A percentile compares a stretch with the other conserved stretches of the same genome.
Conservation (phyloP, 2,329 filamentous ascomycete species). For the Fusarium papillatum region DNA sequence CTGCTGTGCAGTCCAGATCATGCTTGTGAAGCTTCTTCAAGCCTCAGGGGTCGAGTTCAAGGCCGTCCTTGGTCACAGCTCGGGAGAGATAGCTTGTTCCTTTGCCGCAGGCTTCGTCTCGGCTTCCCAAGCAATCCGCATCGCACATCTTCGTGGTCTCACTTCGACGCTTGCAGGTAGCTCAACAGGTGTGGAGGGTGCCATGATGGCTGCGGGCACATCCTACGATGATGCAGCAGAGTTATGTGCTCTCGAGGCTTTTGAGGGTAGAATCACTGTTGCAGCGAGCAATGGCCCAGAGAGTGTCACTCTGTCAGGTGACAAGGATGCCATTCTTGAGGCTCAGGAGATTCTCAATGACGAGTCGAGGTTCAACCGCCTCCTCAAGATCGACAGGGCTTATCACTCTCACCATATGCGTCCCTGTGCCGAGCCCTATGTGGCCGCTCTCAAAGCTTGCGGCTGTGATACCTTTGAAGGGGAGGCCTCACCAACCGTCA, state of each 20-base stretch:
- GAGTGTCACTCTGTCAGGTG: constrained; percentile 48
- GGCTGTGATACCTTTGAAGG: neutral
- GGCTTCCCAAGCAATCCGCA: constrained; percentile 38
- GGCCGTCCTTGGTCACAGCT: constrained; percentile 62
- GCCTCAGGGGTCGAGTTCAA: constrained; percentile 49
- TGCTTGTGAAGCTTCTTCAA: constrained; percentile 44
- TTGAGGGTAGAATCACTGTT: constrained; percentile 37
- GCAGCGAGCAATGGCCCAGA: constrained; percentile 41
- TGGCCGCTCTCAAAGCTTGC: constrained; percentile 4
- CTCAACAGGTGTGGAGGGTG: neutral
- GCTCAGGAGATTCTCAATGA: constrained; percentile 33
- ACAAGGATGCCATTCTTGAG: constrained; percentile 42
- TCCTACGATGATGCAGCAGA: constrained; percentile 31
- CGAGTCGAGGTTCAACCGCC: constrained; percentile 35
- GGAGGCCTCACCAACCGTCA: neutral
- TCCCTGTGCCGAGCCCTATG: constrained; percentile 27
- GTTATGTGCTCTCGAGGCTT: constrained; percentile 7
- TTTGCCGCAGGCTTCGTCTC: constrained; percentile 61
- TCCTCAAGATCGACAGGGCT: constrained; percentile 58
- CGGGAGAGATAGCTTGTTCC: constrained; percentile 64
- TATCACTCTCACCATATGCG: constrained; percentile 66
- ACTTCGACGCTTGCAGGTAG: constrained; percentile 5
- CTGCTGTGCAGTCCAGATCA: constrained; percentile 47
- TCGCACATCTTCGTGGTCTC: constrained; percentile 34
- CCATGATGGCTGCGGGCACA: constrained; percentile 43